Base-by-base conservation (phyloP, 148 eudicot species). In the Nyssa sinensis region DNA sequence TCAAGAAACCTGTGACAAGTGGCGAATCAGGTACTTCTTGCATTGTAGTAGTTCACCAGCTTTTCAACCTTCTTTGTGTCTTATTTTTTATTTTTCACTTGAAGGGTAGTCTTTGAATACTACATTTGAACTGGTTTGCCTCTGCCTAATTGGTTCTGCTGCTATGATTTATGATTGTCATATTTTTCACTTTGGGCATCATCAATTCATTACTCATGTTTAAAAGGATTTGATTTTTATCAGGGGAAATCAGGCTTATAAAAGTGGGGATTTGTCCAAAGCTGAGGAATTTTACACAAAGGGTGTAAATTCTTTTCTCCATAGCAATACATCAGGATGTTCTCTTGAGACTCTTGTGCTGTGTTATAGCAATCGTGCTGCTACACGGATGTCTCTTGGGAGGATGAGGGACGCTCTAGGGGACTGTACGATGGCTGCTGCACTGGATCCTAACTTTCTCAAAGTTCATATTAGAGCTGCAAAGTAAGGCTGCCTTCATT, bases 301-400 rank as follows among this genome's bases (percentile, higher is more conserved):
- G 86, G 97, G 98, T 69, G 86, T 94, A 69, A 79, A 85, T 78
- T 75, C 87, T 73, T 74, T 87, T 32, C 81, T 84, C 62, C 77
- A 71, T 39, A 71, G 62, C 7, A 73, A 76, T 63, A 65, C 76
- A 63, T 67, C 84, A 58, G 86, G 59, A 71, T 81, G 47, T 55
- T 78, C 79, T 69, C 63, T 74, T 65, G 79, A 80, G 73, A 90
- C 96, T 78, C 89, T 92, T 78, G 88, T 92, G 74, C 85, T 91
- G 57, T 94, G 98, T 80, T 94, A 94, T 82, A 92, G 93, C 85
- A 94, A 94, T 69, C 98, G 98, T 49, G 98, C 97, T 75, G 97
- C 97, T 59, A 86, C 94, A 32, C 83, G 91, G 61, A 88, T 92
- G 97, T 86, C 88, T 77, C 85, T 84, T 77, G 92, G 92, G 69